Conservation (phyloP, 257 asterid species). For the Mitragyna speciosa region DNA sequence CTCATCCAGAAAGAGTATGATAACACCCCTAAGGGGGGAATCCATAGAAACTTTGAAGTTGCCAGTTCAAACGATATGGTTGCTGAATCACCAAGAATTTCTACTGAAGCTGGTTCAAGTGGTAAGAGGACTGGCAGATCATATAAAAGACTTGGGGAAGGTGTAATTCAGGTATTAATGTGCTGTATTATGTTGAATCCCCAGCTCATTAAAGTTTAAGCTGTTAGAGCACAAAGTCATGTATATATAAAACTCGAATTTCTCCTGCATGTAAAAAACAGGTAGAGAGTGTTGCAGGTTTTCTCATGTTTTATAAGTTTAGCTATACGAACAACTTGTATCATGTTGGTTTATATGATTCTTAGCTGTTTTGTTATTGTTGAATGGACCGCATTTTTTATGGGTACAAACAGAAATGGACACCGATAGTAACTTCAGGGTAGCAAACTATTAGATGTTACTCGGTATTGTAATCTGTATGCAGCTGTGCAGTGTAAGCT, state of each 20-base stretch:
- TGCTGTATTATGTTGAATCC: not conserved
- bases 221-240: not conserved
- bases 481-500: not conserved
- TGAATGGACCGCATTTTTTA: not conserved
- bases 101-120: slow-evolving; percentile 43
- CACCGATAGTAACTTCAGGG: not conserved
- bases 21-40: slow-evolving; percentile 22
- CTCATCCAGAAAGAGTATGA: slow-evolving; percentile 28
- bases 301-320: not conserved
- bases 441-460: not conserved
- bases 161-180: slow-evolving; percentile 60
- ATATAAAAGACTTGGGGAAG: slow-evolving; percentile 60
- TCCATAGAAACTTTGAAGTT: slow-evolving; percentile 25
- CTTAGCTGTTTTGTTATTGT: not conserved
- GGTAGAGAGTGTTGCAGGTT: not conserved
- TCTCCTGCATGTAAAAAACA: not conserved
- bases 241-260: not conserved
- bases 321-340: not conserved
- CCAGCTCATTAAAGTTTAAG: not conserved
- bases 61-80: slow-evolving; percentile 26
- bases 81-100: slow-evolving; percentile 8
- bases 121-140: slow-evolving; percentile 35
- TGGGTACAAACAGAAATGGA: not conserved
- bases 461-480: no score
- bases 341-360: not conserved